phyloP scores from a whole-genome alignment of 768 basidiomycete genomes.

The Podaxis mareebaensis region DNA sequence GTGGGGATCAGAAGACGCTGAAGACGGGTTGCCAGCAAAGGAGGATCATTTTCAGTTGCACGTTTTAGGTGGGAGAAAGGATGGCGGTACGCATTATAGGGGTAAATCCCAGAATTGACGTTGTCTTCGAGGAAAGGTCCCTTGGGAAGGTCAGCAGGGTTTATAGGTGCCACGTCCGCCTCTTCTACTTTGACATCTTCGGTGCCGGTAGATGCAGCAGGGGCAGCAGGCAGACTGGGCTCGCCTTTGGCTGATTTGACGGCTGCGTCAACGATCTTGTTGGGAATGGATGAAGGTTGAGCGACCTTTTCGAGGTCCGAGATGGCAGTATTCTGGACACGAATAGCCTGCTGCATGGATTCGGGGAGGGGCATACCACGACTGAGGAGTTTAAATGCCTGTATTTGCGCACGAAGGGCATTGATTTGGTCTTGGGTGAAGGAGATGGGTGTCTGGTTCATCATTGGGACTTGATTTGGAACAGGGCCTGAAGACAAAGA shows the following conservation, averaged over 20 bases:
- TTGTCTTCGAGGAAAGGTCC: conserved; percentile 81
- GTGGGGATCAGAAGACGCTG: conserved; percentile 86
- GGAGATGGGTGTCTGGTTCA: conserved; percentile 69
- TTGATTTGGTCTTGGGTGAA: conserved; percentile 77
- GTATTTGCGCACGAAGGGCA: conserved; percentile 79
- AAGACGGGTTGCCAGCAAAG: conserved; percentile 67
- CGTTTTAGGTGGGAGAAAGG: conserved; percentile 83
- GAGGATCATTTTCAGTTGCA: conserved; percentile 56
- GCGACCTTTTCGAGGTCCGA: conserved; percentile 67
- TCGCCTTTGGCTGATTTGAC: conserved; percentile 71
- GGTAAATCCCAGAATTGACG: conserved; percentile 78
- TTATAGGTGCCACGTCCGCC: conserved; percentile 39
- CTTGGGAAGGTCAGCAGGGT: conserved; percentile 65
- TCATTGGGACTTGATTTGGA: conserved; percentile 51
- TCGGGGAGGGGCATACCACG: conserved; percentile 71
- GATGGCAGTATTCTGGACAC: conserved; percentile 59
- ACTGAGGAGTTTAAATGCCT: conserved; percentile 74
- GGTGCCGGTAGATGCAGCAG: conserved; percentile 33
- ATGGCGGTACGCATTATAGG: conserved; percentile 87
- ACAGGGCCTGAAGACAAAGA: conserved; percentile 51
- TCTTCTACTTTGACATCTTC: conserved; percentile 60
- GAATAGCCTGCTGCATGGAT: conserved; percentile 67
- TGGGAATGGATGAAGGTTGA: conserved; percentile 56
- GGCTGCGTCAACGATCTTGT: conserved; percentile 71
- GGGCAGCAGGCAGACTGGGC: conserved; percentile 27